These are phyloP conservation scores for Penicillium sp. DNA, from an alignment of 2,329 filamentous ascomycete genomes.

Conservation along the genomic window DNA sequence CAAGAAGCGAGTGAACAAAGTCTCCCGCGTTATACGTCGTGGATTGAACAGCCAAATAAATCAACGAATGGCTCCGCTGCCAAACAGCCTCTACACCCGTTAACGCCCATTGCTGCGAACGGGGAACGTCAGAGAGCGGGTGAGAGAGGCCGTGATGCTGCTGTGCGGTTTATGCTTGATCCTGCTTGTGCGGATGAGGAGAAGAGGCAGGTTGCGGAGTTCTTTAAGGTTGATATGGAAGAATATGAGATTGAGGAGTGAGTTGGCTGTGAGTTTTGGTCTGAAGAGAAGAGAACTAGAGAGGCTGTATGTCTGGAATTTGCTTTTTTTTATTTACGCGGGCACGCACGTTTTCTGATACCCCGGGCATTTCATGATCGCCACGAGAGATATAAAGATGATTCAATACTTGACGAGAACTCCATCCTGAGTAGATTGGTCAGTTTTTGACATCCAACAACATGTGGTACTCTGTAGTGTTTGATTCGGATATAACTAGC, in stretches of 20 bases:
- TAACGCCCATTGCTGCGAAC: constrained; percentile 47
- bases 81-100: constrained; percentile 30
- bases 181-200: constrained; percentile 70
- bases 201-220: constrained; percentile 61
- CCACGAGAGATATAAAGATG: background rate
- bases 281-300: background rate
- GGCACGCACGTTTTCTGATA: constrained; percentile 2
- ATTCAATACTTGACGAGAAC: too few relatives aligned
- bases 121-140: constrained; percentile 43
- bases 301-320: background rate
- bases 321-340: background rate
- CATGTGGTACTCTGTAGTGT: too few relatives aligned
- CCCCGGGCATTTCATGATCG: constrained; percentile 4
- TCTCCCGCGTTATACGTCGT: constrained; percentile 61
- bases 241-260: constrained; percentile 40
- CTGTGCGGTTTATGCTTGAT: constrained; percentile 86
- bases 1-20: constrained; percentile 65
- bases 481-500: too few relatives aligned
- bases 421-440: too few relatives aligned
- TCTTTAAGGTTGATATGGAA: constrained; percentile 73
- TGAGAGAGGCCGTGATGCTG: constrained; percentile 60
- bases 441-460: too few relatives aligned
- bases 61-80: constrained; percentile 18
- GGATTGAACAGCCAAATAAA: constrained; percentile 36
- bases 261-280: too few relatives aligned